Evolutionary conservation across 140 eudicot genomes (phyloP).

Genomic region (Anethum foeniculum): DNA sequence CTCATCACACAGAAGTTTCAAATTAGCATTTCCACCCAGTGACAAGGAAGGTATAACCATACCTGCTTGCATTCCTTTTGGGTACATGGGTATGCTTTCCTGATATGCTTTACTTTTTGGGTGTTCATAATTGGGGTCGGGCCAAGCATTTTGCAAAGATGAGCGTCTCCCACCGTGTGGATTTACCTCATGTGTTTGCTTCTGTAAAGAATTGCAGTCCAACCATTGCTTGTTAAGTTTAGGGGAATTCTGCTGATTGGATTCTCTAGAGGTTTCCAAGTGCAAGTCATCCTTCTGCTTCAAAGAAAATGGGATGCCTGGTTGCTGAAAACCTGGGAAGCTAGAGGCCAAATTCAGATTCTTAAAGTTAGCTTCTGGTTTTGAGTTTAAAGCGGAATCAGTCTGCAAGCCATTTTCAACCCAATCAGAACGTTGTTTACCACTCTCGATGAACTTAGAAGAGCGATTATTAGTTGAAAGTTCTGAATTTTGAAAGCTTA

Average conservation of each 20-base stretch:
- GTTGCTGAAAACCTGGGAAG: slow-evolving; percentile 31
- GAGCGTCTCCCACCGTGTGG: slow-evolving; percentile 29
- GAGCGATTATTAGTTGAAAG: slow-evolving; percentile 38
- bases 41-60: neutral
- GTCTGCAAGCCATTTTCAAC: slow-evolving; percentile 36
- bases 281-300: slow-evolving; percentile 22
- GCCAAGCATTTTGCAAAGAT: slow-evolving; percentile 29
- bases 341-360: slow-evolving; percentile 22
- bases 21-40: neutral
- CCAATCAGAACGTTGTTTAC: slow-evolving; percentile 28
- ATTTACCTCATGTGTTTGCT: slow-evolving; percentile 24
- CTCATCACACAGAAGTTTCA: neutral
- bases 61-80: slow-evolving; percentile 15
- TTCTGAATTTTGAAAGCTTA: slow-evolving; percentile 65
- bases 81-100: slow-evolving; percentile 8
- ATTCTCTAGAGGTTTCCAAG: slow-evolving; percentile 30
- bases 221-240: slow-evolving; percentile 17
- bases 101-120: slow-evolving; percentile 9
- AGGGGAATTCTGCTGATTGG: slow-evolving; percentile 31
- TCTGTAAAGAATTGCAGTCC: slow-evolving; percentile 21
- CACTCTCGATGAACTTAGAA: slow-evolving; percentile 25
- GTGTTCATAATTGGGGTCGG: slow-evolving; percentile 17
- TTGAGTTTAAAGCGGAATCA: slow-evolving; percentile 23
- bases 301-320: slow-evolving; percentile 17
- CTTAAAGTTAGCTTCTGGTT: slow-evolving; percentile 20